These are phyloP conservation scores for Pisolithus thermaeus DNA, from an alignment of 1,284 basidiomycete genomes.

Conservation along the genomic window DNA sequence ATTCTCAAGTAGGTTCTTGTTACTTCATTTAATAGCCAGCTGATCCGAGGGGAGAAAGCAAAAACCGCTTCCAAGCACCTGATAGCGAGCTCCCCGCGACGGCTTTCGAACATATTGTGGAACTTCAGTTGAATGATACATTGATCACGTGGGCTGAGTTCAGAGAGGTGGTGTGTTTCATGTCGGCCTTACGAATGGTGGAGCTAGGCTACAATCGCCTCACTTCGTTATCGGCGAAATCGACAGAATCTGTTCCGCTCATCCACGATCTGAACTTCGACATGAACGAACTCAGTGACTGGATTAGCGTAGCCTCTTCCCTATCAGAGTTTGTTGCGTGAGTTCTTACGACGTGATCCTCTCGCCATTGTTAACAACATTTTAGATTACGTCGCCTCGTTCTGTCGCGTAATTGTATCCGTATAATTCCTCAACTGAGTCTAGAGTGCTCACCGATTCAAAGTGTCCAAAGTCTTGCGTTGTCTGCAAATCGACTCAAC, in stretches of 20 bases:
- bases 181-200: constrained; percentile 58
- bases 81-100: constrained; percentile 24
- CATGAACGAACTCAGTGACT: constrained; percentile 60
- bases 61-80: constrained; percentile 48
- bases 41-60: constrained; percentile 37
- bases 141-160: constrained; percentile 69
- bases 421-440: constrained; percentile 40
- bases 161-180: constrained; percentile 42
- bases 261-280: constrained; percentile 70
- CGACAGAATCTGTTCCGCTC: constrained; percentile 19
- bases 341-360: constrained; percentile 19
- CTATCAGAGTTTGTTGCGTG: constrained; percentile 49
- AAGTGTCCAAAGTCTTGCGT: constrained; percentile 50
- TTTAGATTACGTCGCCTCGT: constrained; percentile 47
- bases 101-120: constrained; percentile 54
- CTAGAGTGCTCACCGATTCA: constrained; percentile 21
- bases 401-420: constrained; percentile 61
- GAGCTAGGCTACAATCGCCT: constrained; percentile 79
- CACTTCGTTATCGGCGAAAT: constrained; percentile 28
- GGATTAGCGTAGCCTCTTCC: constrained; percentile 48
- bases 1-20: constrained; percentile 66
- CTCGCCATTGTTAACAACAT: constrained; percentile 10
- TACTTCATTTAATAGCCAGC: constrained; percentile 1
- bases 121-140: constrained; percentile 75
- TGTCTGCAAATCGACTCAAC: constrained; percentile 59